Evolutionary conservation across 768 basidiomycete species (phyloP).

Genomic region (Agaricus blazei): DNA sequence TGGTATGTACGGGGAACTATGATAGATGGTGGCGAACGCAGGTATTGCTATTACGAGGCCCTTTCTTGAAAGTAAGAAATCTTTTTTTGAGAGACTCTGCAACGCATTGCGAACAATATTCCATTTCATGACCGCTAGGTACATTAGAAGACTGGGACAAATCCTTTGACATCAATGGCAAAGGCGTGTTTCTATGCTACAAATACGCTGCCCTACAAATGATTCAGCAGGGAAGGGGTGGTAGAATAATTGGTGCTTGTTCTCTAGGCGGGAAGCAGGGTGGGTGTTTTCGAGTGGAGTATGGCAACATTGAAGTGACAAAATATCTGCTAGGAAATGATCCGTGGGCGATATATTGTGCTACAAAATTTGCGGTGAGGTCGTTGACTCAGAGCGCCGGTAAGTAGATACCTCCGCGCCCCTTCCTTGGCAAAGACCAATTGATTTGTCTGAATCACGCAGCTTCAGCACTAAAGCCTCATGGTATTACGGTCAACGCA

Average conservation of each 20-base stretch:
- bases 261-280: constrained; percentile 27
- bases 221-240: constrained; percentile 49
- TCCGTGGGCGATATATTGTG: constrained; percentile 21
- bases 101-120: no score
- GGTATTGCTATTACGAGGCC: constrained; percentile 21
- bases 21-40: constrained; percentile 43
- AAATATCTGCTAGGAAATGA: background rate
- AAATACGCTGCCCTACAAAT: constrained; percentile 60
- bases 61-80: constrained; percentile 17
- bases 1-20: background rate
- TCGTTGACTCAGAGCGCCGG: constrained; percentile 35
- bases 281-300: background rate
- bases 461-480: constrained; percentile 32
- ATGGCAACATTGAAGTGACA: no score
- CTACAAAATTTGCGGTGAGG: constrained; percentile 35
- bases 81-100: background rate
- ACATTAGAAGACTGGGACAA: constrained; percentile 36
- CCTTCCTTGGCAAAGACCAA: background rate
- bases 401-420: constrained; percentile 13
- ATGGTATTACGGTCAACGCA: constrained; percentile 39
- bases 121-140: constrained; percentile 24
- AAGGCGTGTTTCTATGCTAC: constrained; percentile 58
- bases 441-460: background rate
- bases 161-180: constrained; percentile 45
- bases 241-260: constrained; percentile 48